phyloP scores from a whole-genome alignment of 345 rosid genomes.

The Citrus glauca region DNA sequence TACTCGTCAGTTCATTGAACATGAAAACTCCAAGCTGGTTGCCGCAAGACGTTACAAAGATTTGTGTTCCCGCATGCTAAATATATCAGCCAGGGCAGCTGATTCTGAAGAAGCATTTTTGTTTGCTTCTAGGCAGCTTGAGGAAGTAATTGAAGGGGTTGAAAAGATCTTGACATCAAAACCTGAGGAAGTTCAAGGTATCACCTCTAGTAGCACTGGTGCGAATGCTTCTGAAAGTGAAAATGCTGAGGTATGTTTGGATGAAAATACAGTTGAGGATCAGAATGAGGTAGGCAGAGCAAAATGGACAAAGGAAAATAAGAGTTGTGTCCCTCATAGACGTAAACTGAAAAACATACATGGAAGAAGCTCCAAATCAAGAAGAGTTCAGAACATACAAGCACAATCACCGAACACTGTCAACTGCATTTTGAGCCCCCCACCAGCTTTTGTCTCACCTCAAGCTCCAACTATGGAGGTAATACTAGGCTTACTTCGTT shows the following conservation, averaged over 20 bases:
- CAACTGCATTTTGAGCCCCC: conserved; percentile 19
- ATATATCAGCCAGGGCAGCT: conserved; percentile 30
- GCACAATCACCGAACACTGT: neutral
- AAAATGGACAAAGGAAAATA: neutral
- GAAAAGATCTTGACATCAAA: conserved; percentile 27
- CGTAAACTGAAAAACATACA: conserved; percentile 6
- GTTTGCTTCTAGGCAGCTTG: conserved; percentile 31
- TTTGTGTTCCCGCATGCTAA: conserved; percentile 20
- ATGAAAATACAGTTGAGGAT: conserved; percentile 15
- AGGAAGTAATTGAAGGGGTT: conserved; percentile 28
- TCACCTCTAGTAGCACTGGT: conserved; percentile 14
- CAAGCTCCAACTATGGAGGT: conserved; percentile 30
- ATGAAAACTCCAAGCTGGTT: conserved; percentile 24
- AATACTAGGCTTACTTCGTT: neutral
- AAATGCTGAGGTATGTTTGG: conserved; percentile 16
- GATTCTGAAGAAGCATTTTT: conserved; percentile 34
- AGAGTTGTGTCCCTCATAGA: conserved; percentile 1
- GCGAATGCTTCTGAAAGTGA: conserved; percentile 25
- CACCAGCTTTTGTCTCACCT: conserved; percentile 19
- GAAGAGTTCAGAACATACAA: conserved; percentile 10
- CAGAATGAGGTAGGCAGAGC: conserved; percentile 7
- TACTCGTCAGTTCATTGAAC: conserved; percentile 12
- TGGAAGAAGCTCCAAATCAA: conserved; percentile 4
- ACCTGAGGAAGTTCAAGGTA: conserved; percentile 21
- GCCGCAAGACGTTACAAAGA: conserved; percentile 32